These are phyloP conservation scores for Saussurea involucrata DNA, from an alignment of 129 eudicot species.

Conservation along the genomic window DNA sequence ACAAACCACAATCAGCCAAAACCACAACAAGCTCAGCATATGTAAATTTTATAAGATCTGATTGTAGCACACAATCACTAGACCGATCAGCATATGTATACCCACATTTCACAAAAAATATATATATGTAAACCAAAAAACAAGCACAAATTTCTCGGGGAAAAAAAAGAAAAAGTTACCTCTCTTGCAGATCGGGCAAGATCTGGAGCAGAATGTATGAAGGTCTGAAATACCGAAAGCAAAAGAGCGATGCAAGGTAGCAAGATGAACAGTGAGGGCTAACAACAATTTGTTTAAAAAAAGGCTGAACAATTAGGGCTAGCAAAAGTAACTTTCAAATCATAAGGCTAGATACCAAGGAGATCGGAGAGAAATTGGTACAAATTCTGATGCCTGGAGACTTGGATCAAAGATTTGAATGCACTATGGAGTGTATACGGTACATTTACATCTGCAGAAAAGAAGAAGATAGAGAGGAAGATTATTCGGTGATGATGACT, in stretches of 20 bases:
- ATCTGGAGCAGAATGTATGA: too few species aligned
- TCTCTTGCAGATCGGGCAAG: too few species aligned
- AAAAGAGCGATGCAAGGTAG: background rate
- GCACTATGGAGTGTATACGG: background rate
- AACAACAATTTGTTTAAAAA: background rate
- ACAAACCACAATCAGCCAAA: too few species aligned
- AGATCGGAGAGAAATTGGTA: background rate
- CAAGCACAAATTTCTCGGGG: too few species aligned
- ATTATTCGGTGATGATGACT: conserved; percentile 9
- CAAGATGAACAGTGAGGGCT: conserved; percentile 6
- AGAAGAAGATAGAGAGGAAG: background rate
- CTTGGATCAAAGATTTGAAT: background rate
- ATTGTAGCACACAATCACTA: too few species aligned
- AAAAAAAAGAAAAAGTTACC: too few species aligned
- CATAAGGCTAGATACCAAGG: background rate
- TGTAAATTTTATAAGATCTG: too few species aligned
- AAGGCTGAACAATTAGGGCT: conserved; percentile 7
- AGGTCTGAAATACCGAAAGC: background rate
- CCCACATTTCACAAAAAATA: background rate
- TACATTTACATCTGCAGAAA: conserved; percentile 13
- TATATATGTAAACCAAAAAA: too few species aligned
- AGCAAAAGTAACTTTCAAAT: conserved; percentile 4
- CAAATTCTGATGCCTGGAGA: background rate
- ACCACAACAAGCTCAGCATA: too few species aligned
- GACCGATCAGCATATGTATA: too few species aligned